Evolutionary conservation across 495 filamentous ascomycete genomes (phyloP), one percentile per base, ranked within the genome.

Genomic region (Penicillium taxi): DNA sequence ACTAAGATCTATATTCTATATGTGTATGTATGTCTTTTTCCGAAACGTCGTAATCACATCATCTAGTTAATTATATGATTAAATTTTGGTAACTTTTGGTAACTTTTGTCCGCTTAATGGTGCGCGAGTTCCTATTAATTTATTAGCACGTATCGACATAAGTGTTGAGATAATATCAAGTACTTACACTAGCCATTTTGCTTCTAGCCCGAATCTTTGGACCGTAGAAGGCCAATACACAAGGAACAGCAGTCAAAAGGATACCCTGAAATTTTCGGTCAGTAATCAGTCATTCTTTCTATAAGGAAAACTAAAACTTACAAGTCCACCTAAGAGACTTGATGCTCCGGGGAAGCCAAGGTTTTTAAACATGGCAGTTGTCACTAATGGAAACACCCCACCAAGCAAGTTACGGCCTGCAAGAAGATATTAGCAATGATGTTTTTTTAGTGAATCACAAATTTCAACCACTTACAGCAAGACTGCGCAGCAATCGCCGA

Each of bases 401-500:
- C 80, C 87, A 0, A 96, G 66, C 20, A 94, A 68, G 56, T 96
- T 96, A 2, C 90, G 73, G 45, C 79, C 66, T 69, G 26, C 5
- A 17, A 6, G 15, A 26, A 36, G n/a, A 13, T 5, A 28, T 43
- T 29, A 47, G 27, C n/a, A n/a, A 5, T 35, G 22, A 26, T 20
- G n/a, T n/a, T n/a, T n/a, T n/a, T n/a, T n/a, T n/a, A n/a, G n/a
- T n/a, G n/a, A n/a, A 26, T 1, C 2, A 4, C n/a, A 15, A 18
- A 29, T 4, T 21, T 9, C 7, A 9, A 22, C 1, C 1, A 50
- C 64, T 18, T 48, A 69, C 76, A 80, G 48, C 86, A 90, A 4
- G 75, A 81, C 60, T 96, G 89, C 8, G 88, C 87, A 2, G 90
- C 90, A 29, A 96, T 66, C 2, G 89, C 89, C 6, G 83, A 91